These are phyloP conservation scores for Baudoinia panamericana DNA, from an alignment of 495 filamentous ascomycete genomes.

Conservation along the genomic window DNA sequence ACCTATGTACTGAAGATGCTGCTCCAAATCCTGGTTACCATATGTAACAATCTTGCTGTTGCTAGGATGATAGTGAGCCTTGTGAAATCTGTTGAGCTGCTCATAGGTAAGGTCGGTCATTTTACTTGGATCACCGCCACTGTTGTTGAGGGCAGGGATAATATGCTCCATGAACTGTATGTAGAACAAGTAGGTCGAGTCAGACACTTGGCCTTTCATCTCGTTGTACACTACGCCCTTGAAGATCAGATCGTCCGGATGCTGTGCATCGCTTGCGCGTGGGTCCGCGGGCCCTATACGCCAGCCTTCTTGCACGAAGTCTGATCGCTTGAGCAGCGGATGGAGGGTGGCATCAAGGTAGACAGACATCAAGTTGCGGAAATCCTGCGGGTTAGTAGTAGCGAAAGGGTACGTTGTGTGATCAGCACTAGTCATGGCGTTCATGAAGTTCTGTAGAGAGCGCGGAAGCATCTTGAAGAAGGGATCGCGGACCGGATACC, in stretches of 20 bases:
- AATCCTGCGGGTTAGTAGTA: constrained; percentile 92
- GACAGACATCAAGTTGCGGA: constrained; percentile 87
- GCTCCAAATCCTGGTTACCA: constrained; percentile 73
- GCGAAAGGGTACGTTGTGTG: constrained; percentile 98
- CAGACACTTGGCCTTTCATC: constrained; percentile 99
- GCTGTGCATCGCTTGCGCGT: constrained; percentile 33
- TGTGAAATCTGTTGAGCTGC: constrained; percentile 73
- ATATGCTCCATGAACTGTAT: constrained; percentile 90
- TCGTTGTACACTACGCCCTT: constrained; percentile 99
- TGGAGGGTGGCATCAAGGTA: constrained; percentile 90
- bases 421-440: constrained; percentile 89
- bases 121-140: constrained; percentile 85
- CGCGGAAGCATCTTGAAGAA: constrained; percentile 99
- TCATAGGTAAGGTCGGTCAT: constrained; percentile 90
- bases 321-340: constrained; percentile 74
- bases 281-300: constrained; percentile 85
- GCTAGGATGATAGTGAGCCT: constrained; percentile 87
- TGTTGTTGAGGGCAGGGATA: constrained; percentile 86
- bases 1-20: constrained; percentile 67
- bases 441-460: constrained; percentile 98
- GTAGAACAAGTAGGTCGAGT: constrained; percentile 90
- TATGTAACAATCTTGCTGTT: constrained; percentile 94
- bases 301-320: constrained; percentile 96
- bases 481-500: constrained; percentile 89
- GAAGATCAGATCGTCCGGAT: constrained; percentile 55